These are phyloP conservation scores for Geotrichum cucujoidarum DNA, from an alignment of 1,139 yeast species.

Conservation along the genomic window DNA sequence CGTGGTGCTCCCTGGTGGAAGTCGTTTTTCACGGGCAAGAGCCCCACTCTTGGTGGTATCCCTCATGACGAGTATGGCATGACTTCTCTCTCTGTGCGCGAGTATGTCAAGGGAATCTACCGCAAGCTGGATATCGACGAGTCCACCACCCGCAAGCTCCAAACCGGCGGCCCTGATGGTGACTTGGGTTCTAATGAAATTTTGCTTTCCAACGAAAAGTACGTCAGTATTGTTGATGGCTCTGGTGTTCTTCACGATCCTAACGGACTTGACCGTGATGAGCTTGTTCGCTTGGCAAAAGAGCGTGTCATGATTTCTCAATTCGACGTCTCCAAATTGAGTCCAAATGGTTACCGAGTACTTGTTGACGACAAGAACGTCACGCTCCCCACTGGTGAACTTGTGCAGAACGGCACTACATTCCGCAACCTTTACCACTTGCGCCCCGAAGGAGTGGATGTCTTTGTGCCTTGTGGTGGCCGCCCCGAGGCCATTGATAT, in stretches of 20 bases:
- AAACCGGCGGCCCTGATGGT: conserved; percentile 99
- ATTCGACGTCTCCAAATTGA: conserved; percentile 62
- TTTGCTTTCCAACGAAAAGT: conserved; percentile 74
- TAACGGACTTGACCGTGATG: conserved; percentile 74
- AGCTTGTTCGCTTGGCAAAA: conserved; percentile 72
- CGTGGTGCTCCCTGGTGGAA: conserved; percentile 99
- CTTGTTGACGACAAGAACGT: conserved; percentile 82
- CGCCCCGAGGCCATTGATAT: conserved; percentile 95
- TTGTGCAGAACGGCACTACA: conserved; percentile 78
- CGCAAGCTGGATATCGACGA: conserved; percentile 62
- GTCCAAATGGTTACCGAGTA: conserved; percentile 72
- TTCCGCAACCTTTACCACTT: conserved; percentile 91
- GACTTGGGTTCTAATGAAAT: conserved; percentile 96
- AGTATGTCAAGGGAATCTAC: conserved; percentile 84
- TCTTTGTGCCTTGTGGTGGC: conserved; percentile 98
- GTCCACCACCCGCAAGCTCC: conserved; percentile 67
- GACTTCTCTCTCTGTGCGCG: conserved; percentile 93
- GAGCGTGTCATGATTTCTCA: conserved; percentile 70
- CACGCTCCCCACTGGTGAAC: conserved; percentile 68
- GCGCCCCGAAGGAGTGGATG: conserved; percentile 59
- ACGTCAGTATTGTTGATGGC: conserved; percentile 90
- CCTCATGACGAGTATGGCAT: conserved; percentile 98
- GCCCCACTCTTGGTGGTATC: conserved; percentile 89
- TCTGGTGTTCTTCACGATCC: conserved; percentile 94
- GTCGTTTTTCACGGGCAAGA: conserved; percentile 94